A percentile compares a stretch with the other conserved stretches of the same genome.
Conservation (phyloP, 2,329 filamentous ascomycete species). For the Sarocladium kiliense region DNA sequence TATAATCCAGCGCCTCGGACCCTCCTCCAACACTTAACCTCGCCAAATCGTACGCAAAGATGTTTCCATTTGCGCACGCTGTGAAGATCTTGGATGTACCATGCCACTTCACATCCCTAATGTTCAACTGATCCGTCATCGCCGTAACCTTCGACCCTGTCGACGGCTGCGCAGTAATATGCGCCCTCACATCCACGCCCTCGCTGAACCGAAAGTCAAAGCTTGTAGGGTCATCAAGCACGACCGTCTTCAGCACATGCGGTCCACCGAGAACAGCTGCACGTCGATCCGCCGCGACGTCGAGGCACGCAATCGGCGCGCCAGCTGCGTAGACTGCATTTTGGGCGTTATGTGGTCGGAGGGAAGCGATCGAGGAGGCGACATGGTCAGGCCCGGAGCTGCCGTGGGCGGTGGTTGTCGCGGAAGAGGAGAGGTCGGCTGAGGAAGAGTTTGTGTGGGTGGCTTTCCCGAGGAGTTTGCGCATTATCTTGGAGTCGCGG, state of each 20-base stretch:
- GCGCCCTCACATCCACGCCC: slow-evolving; percentile 51
- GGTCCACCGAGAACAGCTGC: slow-evolving; percentile 52
- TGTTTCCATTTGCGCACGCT: slow-evolving; percentile 58
- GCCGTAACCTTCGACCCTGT: slow-evolving; percentile 32
- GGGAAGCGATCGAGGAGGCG: slow-evolving; percentile 14
- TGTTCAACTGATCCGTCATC: slow-evolving; percentile 53
- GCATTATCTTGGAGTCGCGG: slow-evolving; percentile 52
- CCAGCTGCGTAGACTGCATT: slow-evolving; percentile 47
- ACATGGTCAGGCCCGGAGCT: neutral
- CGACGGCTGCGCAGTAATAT: slow-evolving; percentile 44
- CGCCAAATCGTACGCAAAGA: slow-evolving; percentile 58
- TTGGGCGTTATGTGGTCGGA: slow-evolving; percentile 49
- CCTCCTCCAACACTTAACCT: slow-evolving; percentile 39
- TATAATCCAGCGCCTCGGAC: slow-evolving; percentile 44
- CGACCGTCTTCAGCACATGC: slow-evolving; percentile 57
- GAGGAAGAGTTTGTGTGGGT: slow-evolving; percentile 28
- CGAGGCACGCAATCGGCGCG: slow-evolving; percentile 51
- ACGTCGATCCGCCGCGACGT: slow-evolving; percentile 51
- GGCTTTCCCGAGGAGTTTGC: slow-evolving; percentile 52
- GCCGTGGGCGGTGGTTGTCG: slow-evolving; percentile 29
- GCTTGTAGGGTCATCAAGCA: slow-evolving; percentile 40
- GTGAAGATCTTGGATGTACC: slow-evolving; percentile 53
- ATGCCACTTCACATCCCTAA: slow-evolving; percentile 58
- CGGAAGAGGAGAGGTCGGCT: slow-evolving; percentile 29
- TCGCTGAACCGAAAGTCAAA: slow-evolving; percentile 43